Evolutionary conservation across 352 stramenopile species (phyloP).

Genomic region (Globisporangium solare): DNA sequence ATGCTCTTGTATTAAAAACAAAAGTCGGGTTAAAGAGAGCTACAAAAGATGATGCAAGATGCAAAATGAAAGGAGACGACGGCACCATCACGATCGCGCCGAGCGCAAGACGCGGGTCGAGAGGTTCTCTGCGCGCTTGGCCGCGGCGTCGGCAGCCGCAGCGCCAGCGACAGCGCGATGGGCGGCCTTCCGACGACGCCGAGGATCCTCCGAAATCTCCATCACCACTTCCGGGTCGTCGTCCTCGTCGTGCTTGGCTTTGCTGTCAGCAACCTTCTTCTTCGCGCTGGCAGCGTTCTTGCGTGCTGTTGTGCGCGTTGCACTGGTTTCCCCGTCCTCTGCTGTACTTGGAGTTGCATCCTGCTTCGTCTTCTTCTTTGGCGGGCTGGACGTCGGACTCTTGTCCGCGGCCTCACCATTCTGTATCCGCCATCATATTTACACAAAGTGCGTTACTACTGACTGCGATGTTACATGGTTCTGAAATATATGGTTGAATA

Average conservation of each 20-base stretch:
- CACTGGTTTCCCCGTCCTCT: conserved; percentile 11
- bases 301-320: neutral
- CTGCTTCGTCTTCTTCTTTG: conserved; percentile 21
- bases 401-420: neutral
- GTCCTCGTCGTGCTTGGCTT: conserved; percentile 11
- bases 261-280: conserved; percentile 12
- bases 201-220: conserved; percentile 19
- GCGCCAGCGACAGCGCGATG: conserved; percentile 51
- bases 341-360: neutral
- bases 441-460: neutral
- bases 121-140: conserved; percentile 24
- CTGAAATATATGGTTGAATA: neutral
- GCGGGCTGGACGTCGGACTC: conserved; percentile 8
- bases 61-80: no score
- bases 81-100: neutral
- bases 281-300: conserved; percentile 1
- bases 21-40: no score
- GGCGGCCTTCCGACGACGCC: conserved; percentile 43
- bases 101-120: conserved; percentile 34
- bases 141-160: conserved; percentile 50
- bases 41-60: no score
- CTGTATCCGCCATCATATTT: neutral
- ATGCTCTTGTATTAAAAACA: no score
- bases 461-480: conserved; percentile 2
- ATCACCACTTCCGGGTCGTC: conserved; percentile 24